Evolutionary conservation across 2,329 filamentous ascomycete genomes (phyloP).

Genomic region (Pyricularia grisea): DNA sequence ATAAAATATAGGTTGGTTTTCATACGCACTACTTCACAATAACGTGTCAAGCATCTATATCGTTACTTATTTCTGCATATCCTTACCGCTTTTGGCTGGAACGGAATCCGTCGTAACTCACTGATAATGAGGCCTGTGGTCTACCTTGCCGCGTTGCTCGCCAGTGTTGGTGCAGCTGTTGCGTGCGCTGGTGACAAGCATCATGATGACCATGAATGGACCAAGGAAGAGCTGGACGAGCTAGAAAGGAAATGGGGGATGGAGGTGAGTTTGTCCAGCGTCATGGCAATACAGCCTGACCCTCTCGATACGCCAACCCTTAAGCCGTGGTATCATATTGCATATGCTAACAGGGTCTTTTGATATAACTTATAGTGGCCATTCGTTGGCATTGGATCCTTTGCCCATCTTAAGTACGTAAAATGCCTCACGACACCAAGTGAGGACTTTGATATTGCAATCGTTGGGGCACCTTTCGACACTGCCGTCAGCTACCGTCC

Average conservation of each 20-base stretch:
- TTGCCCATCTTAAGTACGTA: constrained; percentile 60
- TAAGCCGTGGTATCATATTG: not conserved
- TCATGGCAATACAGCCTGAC: not conserved
- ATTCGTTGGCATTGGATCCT: constrained; percentile 67
- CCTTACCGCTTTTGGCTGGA: not conserved
- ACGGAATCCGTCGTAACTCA: not conserved
- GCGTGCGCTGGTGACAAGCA: constrained; percentile 23
- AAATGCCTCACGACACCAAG: constrained; percentile 60
- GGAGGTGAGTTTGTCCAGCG: constrained; percentile 31
- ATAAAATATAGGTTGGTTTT: not conserved
- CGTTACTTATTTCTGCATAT: not conserved
- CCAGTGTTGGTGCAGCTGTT: constrained; percentile 11
- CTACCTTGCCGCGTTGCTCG: not conserved
- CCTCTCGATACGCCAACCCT: not conserved
- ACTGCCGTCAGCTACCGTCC: constrained; percentile 63
- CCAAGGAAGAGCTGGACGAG: constrained; percentile 39
- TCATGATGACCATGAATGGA: constrained; percentile 29
- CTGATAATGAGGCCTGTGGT: not conserved
- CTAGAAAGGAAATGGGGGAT: constrained; percentile 48
- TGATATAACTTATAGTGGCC: constrained; percentile 32
- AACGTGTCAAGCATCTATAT: not conserved
- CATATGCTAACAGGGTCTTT: not conserved
- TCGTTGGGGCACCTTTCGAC: constrained; percentile 66
- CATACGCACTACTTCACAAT: not conserved
- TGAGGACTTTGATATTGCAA: constrained; percentile 59